These are phyloP conservation scores for Cyclostephanos tholiformis DNA, from an alignment of 108 stramenopile species.

Conservation along the genomic window DNA sequence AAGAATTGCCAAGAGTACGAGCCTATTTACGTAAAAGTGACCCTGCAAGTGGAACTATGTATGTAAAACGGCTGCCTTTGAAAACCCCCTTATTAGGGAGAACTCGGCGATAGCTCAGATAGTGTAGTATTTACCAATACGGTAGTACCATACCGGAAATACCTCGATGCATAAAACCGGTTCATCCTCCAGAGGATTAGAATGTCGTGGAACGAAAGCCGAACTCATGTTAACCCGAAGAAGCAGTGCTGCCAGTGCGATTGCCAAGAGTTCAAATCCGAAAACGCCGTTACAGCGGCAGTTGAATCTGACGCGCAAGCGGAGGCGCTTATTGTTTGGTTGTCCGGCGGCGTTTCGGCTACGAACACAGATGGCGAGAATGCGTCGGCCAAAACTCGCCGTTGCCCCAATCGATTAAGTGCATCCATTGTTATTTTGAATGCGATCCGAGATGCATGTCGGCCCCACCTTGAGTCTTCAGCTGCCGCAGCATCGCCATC, in stretches of 20 bases:
- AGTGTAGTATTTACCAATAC: too few relatives aligned
- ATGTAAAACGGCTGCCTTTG: too few relatives aligned
- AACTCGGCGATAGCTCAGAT: too few relatives aligned
- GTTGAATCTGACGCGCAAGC: slow-evolving; percentile 37
- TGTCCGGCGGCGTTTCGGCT: slow-evolving; percentile 11
- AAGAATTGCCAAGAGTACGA: too few relatives aligned
- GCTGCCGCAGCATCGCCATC: background rate
- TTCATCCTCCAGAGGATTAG: background rate
- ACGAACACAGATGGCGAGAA: background rate
- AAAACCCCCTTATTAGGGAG: too few relatives aligned
- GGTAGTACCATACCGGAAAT: too few relatives aligned
- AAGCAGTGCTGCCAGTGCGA: slow-evolving; percentile 15
- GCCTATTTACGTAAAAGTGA: too few relatives aligned
- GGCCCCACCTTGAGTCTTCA: slow-evolving; percentile 52
- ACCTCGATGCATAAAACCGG: too few relatives aligned
- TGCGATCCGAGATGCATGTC: slow-evolving; percentile 81
- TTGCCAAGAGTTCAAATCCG: slow-evolving; percentile 33
- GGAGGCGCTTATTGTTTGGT: slow-evolving; percentile 31
- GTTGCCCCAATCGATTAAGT: slow-evolving; percentile 23
- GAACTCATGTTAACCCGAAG: background rate
- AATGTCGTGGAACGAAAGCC: background rate
- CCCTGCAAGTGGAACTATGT: too few relatives aligned
- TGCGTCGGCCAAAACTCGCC: background rate
- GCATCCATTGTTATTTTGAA: slow-evolving; percentile 72
- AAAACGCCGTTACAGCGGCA: slow-evolving; percentile 32